Evolutionary conservation across 1,139 yeast genomes (phyloP).

Genomic region (Pichia sp.): DNA sequence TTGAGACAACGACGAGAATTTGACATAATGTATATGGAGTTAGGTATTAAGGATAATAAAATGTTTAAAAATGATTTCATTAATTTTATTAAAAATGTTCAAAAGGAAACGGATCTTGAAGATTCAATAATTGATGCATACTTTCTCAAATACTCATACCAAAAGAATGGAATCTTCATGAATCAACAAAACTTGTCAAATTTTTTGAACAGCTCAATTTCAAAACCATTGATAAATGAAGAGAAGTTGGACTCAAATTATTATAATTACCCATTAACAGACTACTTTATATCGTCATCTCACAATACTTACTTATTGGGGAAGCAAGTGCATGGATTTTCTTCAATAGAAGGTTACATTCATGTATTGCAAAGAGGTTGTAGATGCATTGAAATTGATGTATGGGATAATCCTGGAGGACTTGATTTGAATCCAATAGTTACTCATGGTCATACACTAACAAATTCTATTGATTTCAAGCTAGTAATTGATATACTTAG

Average conservation of each 20-base stretch:
- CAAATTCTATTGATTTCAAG: conserved; percentile 60
- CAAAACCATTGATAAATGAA: conserved; percentile 31
- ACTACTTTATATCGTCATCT: conserved; percentile 85
- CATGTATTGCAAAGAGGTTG: conserved; percentile 87
- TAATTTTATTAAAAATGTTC: conserved; percentile 43
- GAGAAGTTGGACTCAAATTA: conserved; percentile 33
- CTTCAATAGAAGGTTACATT: conserved; percentile 89
- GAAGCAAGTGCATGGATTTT: conserved; percentile 84
- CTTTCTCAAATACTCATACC: conserved; percentile 40
- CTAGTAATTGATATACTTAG: conserved; percentile 68
- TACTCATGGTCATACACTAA: conserved; percentile 81
- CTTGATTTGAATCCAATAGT: conserved; percentile 70
- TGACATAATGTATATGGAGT: conserved; percentile 32
- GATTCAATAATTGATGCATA: conserved; percentile 28
- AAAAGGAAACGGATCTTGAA: conserved; percentile 39
- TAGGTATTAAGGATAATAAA: conserved; percentile 6
- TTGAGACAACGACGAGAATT: conserved; percentile 48
- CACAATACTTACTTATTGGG: conserved; percentile 92
- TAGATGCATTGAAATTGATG: conserved; percentile 84
- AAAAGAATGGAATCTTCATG: conserved; percentile 8
- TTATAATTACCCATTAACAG: conserved; percentile 64
- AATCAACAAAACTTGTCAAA: conserved; percentile 34
- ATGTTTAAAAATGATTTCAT: conserved; percentile 37
- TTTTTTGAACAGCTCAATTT: conserved; percentile 43
- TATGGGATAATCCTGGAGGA: conserved; percentile 99